Conservation (phyloP, 108 stramenopile species). For the Chaetoceros muelleri region DNA sequence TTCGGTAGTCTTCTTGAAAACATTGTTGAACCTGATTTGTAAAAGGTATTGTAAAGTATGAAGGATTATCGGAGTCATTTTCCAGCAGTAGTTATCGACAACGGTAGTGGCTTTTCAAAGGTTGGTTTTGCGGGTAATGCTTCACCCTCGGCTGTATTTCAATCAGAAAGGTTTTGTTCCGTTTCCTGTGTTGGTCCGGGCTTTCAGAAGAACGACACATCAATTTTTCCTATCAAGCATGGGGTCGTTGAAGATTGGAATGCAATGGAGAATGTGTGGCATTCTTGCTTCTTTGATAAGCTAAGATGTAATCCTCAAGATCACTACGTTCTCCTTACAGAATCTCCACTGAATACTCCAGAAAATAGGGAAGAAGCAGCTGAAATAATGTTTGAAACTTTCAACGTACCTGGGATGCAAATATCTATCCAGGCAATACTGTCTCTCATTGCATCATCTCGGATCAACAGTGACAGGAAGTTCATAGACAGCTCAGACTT, state of each 20-base stretch:
- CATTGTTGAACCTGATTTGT: too few species aligned
- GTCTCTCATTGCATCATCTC: constrained; percentile 45
- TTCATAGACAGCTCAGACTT: constrained; percentile 30
- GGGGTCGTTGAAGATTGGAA: too few species aligned
- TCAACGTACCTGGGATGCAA: constrained; percentile 63
- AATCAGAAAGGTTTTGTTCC: not conserved
- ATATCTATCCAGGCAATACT: constrained; percentile 69
- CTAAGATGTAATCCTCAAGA: constrained; percentile 64
- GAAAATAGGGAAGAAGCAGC: constrained; percentile 68
- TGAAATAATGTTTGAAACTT: constrained; percentile 77
- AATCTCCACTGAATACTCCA: constrained; percentile 63
- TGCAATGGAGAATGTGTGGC: constrained; percentile 31
- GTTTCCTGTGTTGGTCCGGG: not conserved
- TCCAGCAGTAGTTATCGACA: not conserved
- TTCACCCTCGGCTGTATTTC: not conserved
- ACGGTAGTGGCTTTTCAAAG: not conserved
- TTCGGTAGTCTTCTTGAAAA: too few species aligned
- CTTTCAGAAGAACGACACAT: not conserved
- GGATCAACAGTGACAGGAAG: constrained; percentile 51
- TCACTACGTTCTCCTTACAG: constrained; percentile 58
- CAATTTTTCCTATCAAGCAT: not conserved
- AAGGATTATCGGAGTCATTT: too few species aligned
- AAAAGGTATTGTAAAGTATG: too few species aligned
- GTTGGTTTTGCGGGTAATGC: not conserved
- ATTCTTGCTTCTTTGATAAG: constrained; percentile 50